Base-by-base conservation (phyloP, 768 basidiomycete species). In the Leucosporidium creatinivorum region DNA sequence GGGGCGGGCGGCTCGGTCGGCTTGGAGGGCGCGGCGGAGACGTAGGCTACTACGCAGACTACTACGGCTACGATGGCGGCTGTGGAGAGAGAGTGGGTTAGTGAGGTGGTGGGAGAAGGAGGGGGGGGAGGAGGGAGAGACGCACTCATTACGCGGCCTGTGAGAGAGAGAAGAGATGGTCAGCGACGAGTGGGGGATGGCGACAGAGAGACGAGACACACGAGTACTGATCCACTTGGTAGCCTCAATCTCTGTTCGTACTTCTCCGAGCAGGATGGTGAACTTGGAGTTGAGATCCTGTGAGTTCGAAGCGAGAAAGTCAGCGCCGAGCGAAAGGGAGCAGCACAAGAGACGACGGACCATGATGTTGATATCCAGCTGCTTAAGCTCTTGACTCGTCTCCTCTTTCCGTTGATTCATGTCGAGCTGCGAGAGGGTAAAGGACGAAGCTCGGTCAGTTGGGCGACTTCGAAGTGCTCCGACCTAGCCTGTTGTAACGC, bases 371-470 rank as follows among this genome's bases (percentile, higher is more conserved):
- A 97, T 88, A 73, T 92, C 92, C 73, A 87, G 86, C 62, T 82
- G 83, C 78, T 93, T 94, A 67, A 89, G 75, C 61, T 97, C 93
- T 1, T 86, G 82, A 75, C 86, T 88, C 19, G 87, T 84, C 77
- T 98, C 96, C 72, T 88, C 91, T 81, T 93, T 97, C 65, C 94
- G 83, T 69, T 86, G 92, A 75, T 94, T 91, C 67, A 97, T 82
- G 64, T 99, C 96, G 86, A 98, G 92, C 78, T 97, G 93, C 60
- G 21, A n/a, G n/a, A n/a, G n/a, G n/a, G n/a, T n/a, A n/a, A 9
- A 21, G 18, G 3, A 18, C 30, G 17, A 47, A 5, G 23, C 47
- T 63, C 3, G 39, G 39, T 10, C 39, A 17, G 13, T 15, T 44
- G 52, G n/a, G 58, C 54, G 60, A 19, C 33, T 21, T n/a, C 52